Evolutionary conservation across 805 yeast species (phyloP), one percentile per base, ranked within the genome.

Genomic region (Saccharomyces kudriavzevii): DNA sequence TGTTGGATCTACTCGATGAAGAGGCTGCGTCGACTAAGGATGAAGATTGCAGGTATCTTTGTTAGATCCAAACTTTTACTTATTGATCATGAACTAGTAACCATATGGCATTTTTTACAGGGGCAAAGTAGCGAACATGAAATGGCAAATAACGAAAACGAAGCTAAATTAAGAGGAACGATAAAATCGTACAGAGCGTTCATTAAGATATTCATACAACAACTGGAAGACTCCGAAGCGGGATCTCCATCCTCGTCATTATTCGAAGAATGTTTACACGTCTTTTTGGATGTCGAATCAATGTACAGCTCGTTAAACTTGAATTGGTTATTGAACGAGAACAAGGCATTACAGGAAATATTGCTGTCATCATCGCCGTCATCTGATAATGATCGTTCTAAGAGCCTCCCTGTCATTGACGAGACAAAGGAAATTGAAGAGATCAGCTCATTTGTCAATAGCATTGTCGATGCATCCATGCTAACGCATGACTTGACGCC

Each of bases 201-300:
- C 62, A 83, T 85, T 46, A 77, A 77, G 48, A 79, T 80, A 45
- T 67, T 85, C 49, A 69, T 85, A 26, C 75, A 74, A 48, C 89
- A 84, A 60, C 69, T 85, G 54, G 81, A 35, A 17, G 43, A 82
- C 52, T 70, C 69, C 14, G 80, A 86, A 2, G 77, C 82, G 6
- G 75, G 74, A 5, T 64, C 70, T 14, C 78, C 79, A 31, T 87
- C 85, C 60, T 74, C 77, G 20, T 77, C 79, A 45, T 79, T 79
- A 11, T 81, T 83, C 53, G 77, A 81, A 69, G 89, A 85, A 62
- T 84, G 89, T 59, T 73, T 85, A 52, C 81, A 82, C 0, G 83
- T 84, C 29, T 81, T 85, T 28, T 76, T 77, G 55, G 90, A 85
- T 58, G 83, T 85, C 69, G 90, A 85, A 61, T 78, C 82, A 58